A percentile compares a stretch with the other conserved stretches of the same genome.
Evolutionary conservation across 2,329 filamentous ascomycete species (phyloP).

Genomic region (Cladosporium sphaerospermum): DNA sequence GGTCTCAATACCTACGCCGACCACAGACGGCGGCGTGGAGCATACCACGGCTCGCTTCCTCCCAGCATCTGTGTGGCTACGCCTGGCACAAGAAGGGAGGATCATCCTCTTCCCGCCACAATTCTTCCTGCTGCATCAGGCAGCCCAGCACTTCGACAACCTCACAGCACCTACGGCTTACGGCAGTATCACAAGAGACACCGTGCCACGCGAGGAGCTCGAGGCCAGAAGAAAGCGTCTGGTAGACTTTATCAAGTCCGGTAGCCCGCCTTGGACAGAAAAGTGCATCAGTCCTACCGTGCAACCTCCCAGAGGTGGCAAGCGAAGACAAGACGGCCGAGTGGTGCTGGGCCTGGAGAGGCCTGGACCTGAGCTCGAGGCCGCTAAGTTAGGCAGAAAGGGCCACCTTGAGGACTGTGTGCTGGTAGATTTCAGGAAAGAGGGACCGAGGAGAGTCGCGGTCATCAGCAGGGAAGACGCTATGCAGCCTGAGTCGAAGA

Average conservation of each 20-base stretch:
- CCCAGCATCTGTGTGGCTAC: slow-evolving; percentile 62
- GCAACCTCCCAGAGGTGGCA: slow-evolving; percentile 29
- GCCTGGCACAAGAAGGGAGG: slow-evolving; percentile 54
- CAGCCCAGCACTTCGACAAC: slow-evolving; percentile 27
- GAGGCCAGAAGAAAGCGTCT: slow-evolving; percentile 48
- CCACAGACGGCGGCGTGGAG: slow-evolving; percentile 62
- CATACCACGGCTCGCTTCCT: slow-evolving; percentile 75
- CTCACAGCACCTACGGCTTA: slow-evolving; percentile 27
- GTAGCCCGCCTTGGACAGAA: slow-evolving; percentile 37
- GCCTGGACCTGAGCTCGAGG: slow-evolving; percentile 51
- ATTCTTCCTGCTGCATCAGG: slow-evolving; percentile 61
- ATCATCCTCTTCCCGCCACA: slow-evolving; percentile 90
- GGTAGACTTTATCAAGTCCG: slow-evolving; percentile 46
- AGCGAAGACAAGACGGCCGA: slow-evolving; percentile 43
- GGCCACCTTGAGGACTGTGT: slow-evolving; percentile 52
- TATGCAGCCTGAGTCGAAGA: slow-evolving; percentile 17
- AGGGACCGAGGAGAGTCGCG: slow-evolving; percentile 51
- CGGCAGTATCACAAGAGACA: slow-evolving; percentile 21
- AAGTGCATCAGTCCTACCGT: slow-evolving; percentile 39
- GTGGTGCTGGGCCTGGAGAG: slow-evolving; percentile 48
- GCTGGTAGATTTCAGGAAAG: slow-evolving; percentile 50
- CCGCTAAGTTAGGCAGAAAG: slow-evolving; percentile 32
- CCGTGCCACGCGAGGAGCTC: slow-evolving; percentile 33
- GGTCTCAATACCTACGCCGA: slow-evolving; percentile 61
- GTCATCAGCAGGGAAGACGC: slow-evolving; percentile 41